Conservation (phyloP, 2,329 filamentous ascomycete genomes). For the Exophiala bonariae region DNA sequence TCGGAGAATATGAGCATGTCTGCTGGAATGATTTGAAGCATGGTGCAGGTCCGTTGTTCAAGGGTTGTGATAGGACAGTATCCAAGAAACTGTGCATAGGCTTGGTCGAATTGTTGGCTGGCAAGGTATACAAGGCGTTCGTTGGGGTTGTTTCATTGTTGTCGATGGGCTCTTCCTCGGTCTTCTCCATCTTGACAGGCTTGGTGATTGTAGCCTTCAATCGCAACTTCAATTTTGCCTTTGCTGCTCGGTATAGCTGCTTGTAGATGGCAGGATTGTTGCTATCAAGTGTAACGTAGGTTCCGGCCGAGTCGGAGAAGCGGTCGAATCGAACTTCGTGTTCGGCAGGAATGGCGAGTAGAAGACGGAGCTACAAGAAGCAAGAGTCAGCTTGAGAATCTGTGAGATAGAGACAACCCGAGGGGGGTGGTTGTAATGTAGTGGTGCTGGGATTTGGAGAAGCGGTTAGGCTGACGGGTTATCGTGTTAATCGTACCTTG, state of each 20-base stretch:
- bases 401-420: not conserved
- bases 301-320: conserved; percentile 87
- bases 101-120: conserved; percentile 13
- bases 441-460: conserved; percentile 1
- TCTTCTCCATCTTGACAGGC: conserved; percentile 19
- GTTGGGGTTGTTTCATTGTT: conserved; percentile 17
- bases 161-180: conserved; percentile 7
- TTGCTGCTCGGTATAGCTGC: conserved; percentile 92
- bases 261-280: conserved; percentile 85
- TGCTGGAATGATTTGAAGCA: conserved; percentile 22
- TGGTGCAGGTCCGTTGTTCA: conserved; percentile 4
- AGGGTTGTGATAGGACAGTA: conserved; percentile 37
- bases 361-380: conserved; percentile 62
- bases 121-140: conserved; percentile 8
- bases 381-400: conserved; percentile 25
- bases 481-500: conserved; percentile 66
- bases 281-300: conserved; percentile 77
- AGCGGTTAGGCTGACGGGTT: conserved; percentile 14
- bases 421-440: not conserved
- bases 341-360: conserved; percentile 65
- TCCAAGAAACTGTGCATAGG: conserved; percentile 42
- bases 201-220: conserved; percentile 65
- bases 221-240: conserved; percentile 96
- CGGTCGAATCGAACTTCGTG: conserved; percentile 75
- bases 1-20: conserved; percentile 20